Conservation (phyloP, 441 rosid genomes). For the Geranium incanum region DNA sequence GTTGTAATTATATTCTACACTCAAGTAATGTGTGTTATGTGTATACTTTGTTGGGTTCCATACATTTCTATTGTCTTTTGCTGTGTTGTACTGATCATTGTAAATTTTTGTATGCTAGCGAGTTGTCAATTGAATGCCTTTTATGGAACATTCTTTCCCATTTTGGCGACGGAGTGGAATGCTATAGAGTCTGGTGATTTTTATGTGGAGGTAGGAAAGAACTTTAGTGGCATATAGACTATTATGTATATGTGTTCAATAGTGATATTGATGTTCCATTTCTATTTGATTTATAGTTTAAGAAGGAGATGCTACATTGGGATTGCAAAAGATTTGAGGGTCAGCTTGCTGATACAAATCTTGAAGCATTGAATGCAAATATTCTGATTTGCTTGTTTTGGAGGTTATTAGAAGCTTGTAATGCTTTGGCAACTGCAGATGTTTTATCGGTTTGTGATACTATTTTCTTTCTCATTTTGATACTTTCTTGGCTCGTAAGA, state of each 20-base stretch:
- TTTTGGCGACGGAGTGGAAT: constrained; percentile 75
- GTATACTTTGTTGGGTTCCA: background rate
- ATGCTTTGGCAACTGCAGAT: constrained; percentile 34
- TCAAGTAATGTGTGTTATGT: background rate
- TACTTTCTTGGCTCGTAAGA: constrained; percentile 11
- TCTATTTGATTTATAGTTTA: constrained; percentile 40
- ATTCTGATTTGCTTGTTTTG: constrained; percentile 60
- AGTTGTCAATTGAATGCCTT: constrained; percentile 37
- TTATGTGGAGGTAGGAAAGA: constrained; percentile 43
- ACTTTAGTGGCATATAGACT: constrained; percentile 20
- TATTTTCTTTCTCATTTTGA: constrained; percentile 15
- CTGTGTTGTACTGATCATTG: background rate
- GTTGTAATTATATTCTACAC: background rate
- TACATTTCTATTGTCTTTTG: background rate
- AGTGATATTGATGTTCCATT: background rate
- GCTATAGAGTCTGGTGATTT: constrained; percentile 33
- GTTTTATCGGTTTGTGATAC: constrained; percentile 48
- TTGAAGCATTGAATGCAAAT: constrained; percentile 38
- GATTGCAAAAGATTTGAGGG: constrained; percentile 58
- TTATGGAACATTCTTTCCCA: constrained; percentile 65
- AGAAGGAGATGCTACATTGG: constrained; percentile 41
- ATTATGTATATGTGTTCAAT: constrained; percentile 10
- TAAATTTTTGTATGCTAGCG: constrained; percentile 35
- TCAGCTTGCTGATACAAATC: constrained; percentile 45
- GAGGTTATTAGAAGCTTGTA: constrained; percentile 55